Evolutionary conservation across 176 grass and related monocot genomes (phyloP), one percentile per base, ranked within the genome.

Genomic region (Oryza australiensis): DNA sequence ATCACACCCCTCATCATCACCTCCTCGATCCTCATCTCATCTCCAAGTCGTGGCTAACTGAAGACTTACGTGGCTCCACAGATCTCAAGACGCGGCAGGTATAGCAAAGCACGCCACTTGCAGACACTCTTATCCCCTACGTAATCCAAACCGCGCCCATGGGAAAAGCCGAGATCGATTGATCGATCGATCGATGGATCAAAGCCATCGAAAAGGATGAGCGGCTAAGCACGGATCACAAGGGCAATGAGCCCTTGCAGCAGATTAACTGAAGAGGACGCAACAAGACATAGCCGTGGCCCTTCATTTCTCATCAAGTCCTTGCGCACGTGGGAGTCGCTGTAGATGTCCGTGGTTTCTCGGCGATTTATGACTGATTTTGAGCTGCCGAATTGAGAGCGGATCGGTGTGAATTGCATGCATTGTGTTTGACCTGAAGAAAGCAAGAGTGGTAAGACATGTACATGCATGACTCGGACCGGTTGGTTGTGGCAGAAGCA

Each of bases 401-500:
- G 2, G 32, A 2, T 20, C 42, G 26, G 3, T 43, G 3, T 43
- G 41, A 1, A 43, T 43, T 43, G 12, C 11, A 43, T 43, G 41
- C 41, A 43, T 43, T 43, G 41, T 43, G n/a, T 43, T n/a, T 62
- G 27, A 46, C 66, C 15, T 30, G 43, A 46, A 24, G 42, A 80
- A 57, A 57, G 76, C 57, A 49, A 66, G 49, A 20, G 7, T 62
- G 2, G 30, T 3, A 34, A 76, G 9, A 55, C 33, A 13, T 12
- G 37, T 40, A 26, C n/a, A 22, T n/a, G 78, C 11, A 42, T 42
- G 3, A 70, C 41, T 68, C 18, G 41, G 84, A 66, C 57, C 3
- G 12, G 63, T 26, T 65, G 83, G 68, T 55, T 80, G 76, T 74
- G 59, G 76, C 40, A 28, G 77, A 43, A 41, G 76, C 40, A 28